A percentile compares a stretch with the other conserved stretches of the same genome.
Evolutionary conservation across 2,329 filamentous ascomycete genomes (phyloP).

Genomic region (Sclerotinia borealis): DNA sequence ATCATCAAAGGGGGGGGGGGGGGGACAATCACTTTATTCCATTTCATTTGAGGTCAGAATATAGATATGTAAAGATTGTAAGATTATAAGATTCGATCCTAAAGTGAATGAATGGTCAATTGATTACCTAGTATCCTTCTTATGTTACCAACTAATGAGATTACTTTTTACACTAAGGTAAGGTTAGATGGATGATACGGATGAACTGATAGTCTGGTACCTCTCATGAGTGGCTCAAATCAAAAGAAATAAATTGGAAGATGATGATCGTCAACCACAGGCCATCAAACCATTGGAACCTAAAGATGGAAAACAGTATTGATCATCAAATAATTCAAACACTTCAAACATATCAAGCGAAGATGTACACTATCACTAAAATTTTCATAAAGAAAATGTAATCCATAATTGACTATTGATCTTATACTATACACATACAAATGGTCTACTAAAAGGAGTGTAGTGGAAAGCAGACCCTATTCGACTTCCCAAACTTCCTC

Average conservation of each 20-base stretch:
- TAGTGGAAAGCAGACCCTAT: background rate
- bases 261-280: background rate
- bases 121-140: too few relatives aligned
- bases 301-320: background rate
- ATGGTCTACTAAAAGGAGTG: background rate
- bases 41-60: too few relatives aligned
- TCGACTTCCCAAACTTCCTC: background rate
- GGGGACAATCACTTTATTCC: too few relatives aligned
- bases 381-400: background rate
- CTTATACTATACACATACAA: background rate
- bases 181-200: too few relatives aligned
- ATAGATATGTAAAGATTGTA: too few relatives aligned
- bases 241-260: background rate
- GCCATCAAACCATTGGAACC: background rate
- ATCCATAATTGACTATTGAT: background rate
- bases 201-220: too few relatives aligned
- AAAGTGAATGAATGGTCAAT: too few relatives aligned
- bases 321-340: background rate
- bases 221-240: background rate
- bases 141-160: too few relatives aligned
- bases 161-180: too few relatives aligned
- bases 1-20: too few relatives aligned
- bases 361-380: background rate
- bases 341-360: background rate
- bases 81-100: too few relatives aligned